Evolutionary conservation across 306 rosid species (phyloP), one percentile per base, ranked within the genome.

Genomic region (Quercus agrifolia): DNA sequence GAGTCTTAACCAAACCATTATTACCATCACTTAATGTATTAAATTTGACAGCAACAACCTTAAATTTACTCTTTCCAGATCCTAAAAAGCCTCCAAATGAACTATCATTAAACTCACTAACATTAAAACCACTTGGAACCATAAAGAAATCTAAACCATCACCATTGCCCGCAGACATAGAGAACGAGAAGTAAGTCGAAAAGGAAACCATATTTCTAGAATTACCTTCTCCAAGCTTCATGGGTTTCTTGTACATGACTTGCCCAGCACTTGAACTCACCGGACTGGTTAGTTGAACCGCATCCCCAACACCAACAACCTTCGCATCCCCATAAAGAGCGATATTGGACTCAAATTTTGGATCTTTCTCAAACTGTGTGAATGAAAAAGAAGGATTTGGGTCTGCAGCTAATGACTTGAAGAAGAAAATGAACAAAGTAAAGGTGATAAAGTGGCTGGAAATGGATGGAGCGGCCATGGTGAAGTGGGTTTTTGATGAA

Each of bases 71-170:
- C 7, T 80, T 76, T 63, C 68, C 83, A 74, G 81, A 76, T 73
- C 83, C 85, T 77, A 82, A 30, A 81, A 82, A n/a, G 80, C 82
- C 28, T 78, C 86, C 90, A 89, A 75, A 83, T 20, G 92, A 72
- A 70, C 84, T 33, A 81, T 90, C 81, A 72, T 64, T 73, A 83
- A 89, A 92, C 23, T 61, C 68, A 58, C 83, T 77, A 52, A 87
- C 85, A 84, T 85, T 81, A 77, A 78, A 78, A 77, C 81, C 86
- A 82, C 74, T 84, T 9, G 99, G 98, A 81, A 87, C 86, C 81
- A 95, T 49, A 70, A 89, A 83, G 87, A 95, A 90, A 64, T 91
- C 93, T 77, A 95, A 76, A 28, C 99, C 97, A 85, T 80, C 83
- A 7, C 80, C 89, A 79, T 75, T 83, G 64, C 75, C 83, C 68